Evolutionary conservation across 768 basidiomycete species (phyloP), one percentile per base, ranked within the genome.

Genomic region (Podaxis sp.): DNA sequence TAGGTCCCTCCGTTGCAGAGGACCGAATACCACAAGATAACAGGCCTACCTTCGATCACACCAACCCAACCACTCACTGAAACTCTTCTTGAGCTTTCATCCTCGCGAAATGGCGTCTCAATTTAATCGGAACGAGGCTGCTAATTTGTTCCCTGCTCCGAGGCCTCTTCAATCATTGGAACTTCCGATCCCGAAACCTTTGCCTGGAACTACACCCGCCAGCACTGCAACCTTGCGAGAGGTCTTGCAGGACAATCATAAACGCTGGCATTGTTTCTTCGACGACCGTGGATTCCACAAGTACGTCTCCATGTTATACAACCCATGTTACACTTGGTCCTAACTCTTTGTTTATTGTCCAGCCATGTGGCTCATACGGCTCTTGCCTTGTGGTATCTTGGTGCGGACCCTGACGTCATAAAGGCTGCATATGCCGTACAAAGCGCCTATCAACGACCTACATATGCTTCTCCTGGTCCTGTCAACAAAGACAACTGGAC

Each of bases 351-450:
- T 27, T 6, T 46, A 4, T 33, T 33, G 8, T 8, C 4, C 55
- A 79, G 73, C 65, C 89, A 90, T 73, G 73, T 80, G 33, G 74
- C 83, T 6, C 87, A 90, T 65, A 82, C 83, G 19, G 66, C 82
- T 19, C 71, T 88, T 24, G 85, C 86, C 5, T 77, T 86, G 1
- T 90, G 85, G 76, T 77, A 79, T 0, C 71, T 91, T 8, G 90
- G 90, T 0, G 88, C 82, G 0, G 73, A 78, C 63, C 70, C 68
- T 1, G 64, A 71, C 24, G 68, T 77, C 33, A 73, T 85, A 5
- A 62, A 71, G 29, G 73, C 74, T 11, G 77, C 73, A 2, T 82
- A 81, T 66, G 65, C 75, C 29, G 65, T 64, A 25, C 78, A 81
- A 57, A 63, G 68, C 46, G 66, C 70, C 25, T 72, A 78, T 46